Percentiles rank a stretch among this genome's conserved stretches.
Conservation (phyloP, 345 rosid genomes). For the Citrus glauca region DNA sequence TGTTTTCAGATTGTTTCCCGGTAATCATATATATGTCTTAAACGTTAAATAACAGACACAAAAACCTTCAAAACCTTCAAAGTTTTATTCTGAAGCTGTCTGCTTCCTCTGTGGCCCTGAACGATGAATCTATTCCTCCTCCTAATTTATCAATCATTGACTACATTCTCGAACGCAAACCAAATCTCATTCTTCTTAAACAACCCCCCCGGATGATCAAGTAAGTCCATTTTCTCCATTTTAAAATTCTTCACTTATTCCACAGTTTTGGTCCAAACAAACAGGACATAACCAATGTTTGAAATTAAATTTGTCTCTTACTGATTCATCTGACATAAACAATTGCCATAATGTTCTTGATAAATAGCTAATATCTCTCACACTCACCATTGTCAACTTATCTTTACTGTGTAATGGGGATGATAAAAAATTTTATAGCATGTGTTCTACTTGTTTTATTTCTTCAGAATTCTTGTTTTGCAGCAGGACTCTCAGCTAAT, state of each 20-base stretch:
- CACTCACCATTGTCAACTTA: neutral
- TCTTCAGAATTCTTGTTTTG: conserved; percentile 24
- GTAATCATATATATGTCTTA: neutral
- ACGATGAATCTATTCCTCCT: neutral
- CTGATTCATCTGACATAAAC: neutral
- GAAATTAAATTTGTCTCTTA: neutral
- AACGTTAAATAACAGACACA: neutral
- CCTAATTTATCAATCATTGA: neutral
- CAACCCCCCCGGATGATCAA: neutral
- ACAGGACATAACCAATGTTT: neutral
- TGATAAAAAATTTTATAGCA: conserved; percentile 3
- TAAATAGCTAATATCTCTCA: neutral
- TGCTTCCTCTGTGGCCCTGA: neutral
- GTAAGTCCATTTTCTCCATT: neutral
- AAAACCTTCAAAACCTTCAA: neutral
- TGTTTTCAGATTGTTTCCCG: neutral
- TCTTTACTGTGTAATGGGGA: conserved; percentile 16
- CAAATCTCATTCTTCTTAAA: neutral
- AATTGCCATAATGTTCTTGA: neutral
- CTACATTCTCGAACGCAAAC: neutral
- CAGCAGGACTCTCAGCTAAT: conserved; percentile 15
- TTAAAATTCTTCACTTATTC: neutral
- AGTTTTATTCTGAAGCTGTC: neutral
- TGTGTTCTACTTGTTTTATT: conserved; percentile 16
- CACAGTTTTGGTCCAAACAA: conserved; percentile 9